Conservation (phyloP, 1,284 basidiomycete genomes). For the Ganoderma sinense region DNA sequence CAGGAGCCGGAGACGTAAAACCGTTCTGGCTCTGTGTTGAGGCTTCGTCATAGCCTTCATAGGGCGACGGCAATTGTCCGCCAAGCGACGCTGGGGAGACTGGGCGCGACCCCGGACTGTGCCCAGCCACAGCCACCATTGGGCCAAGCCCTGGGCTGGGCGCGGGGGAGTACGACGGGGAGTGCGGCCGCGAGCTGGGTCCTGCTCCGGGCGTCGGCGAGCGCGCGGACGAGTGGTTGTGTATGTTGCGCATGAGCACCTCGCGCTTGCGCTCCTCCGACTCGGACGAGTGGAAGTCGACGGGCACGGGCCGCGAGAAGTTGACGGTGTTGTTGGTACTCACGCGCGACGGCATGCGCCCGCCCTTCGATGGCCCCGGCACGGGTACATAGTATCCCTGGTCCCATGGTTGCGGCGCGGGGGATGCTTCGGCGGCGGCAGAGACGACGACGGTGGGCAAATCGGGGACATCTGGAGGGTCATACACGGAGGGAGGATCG, state of each 20-base stretch:
- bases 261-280: constrained; percentile 63
- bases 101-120: constrained; percentile 9
- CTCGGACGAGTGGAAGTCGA: constrained; percentile 37
- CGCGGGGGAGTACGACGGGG: constrained; percentile 21
- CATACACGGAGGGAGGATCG: constrained; percentile 24
- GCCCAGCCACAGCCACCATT: constrained; percentile 7
- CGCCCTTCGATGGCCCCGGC: constrained; percentile 36
- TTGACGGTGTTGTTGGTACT: constrained; percentile 43
- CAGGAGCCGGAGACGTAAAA: constrained; percentile 7
- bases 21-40: neutral
- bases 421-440: constrained; percentile 32
- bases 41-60: neutral
- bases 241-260: constrained; percentile 67
- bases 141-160: constrained; percentile 20
- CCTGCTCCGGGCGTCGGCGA: neutral
- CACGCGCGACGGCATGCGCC: constrained; percentile 29
- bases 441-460: constrained; percentile 58
- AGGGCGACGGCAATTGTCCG: constrained; percentile 1
- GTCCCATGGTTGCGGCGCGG: constrained; percentile 7
- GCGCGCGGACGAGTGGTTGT: constrained; percentile 26
- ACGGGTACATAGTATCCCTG: constrained; percentile 40
- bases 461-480: constrained; percentile 29
- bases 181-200: neutral
- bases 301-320: constrained; percentile 62
- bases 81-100: constrained; percentile 23